Percentiles rank a stretch among this genome's conserved stretches.
These are phyloP conservation scores for Fragilariopsis cylindrus DNA, from an alignment of 108 stramenopile genomes.

Conservation along the genomic window DNA sequence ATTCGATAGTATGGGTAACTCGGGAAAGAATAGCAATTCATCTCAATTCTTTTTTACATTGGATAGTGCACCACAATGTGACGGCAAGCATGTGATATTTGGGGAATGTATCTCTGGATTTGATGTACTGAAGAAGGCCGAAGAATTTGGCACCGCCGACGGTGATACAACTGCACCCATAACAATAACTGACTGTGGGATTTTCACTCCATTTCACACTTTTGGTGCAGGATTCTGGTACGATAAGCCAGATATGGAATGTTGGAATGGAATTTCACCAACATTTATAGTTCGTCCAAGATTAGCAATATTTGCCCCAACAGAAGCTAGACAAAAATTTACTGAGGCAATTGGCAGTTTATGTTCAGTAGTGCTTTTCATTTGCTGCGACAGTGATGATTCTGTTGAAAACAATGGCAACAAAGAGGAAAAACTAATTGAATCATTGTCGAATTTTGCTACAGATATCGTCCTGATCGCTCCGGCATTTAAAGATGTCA, in stretches of 20 bases:
- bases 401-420: constrained; percentile 29
- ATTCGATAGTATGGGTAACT: constrained; percentile 82
- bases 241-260: constrained; percentile 74
- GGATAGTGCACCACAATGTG: constrained; percentile 74
- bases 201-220: constrained; percentile 50
- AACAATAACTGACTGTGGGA: constrained; percentile 76
- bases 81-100: constrained; percentile 96
- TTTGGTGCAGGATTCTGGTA: constrained; percentile 80
- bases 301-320: constrained; percentile 68
- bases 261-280: constrained; percentile 66
- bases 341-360: constrained; percentile 37
- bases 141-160: constrained; percentile 29
- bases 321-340: constrained; percentile 53
- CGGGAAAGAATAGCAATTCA: constrained; percentile 93
- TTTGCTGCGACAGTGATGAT: constrained; percentile 15
- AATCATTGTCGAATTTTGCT: constrained; percentile 47
- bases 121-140: constrained; percentile 72
- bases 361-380: constrained; percentile 22
- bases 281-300: constrained; percentile 74
- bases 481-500: constrained; percentile 54
- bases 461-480: constrained; percentile 75
- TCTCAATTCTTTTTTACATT: constrained; percentile 94
- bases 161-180: constrained; percentile 54
- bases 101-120: constrained; percentile 84
- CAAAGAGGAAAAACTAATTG: constrained; percentile 19